These are phyloP conservation scores for Oxytropis ochrocephala DNA, from an alignment of 306 rosid species.

Conservation along the genomic window DNA sequence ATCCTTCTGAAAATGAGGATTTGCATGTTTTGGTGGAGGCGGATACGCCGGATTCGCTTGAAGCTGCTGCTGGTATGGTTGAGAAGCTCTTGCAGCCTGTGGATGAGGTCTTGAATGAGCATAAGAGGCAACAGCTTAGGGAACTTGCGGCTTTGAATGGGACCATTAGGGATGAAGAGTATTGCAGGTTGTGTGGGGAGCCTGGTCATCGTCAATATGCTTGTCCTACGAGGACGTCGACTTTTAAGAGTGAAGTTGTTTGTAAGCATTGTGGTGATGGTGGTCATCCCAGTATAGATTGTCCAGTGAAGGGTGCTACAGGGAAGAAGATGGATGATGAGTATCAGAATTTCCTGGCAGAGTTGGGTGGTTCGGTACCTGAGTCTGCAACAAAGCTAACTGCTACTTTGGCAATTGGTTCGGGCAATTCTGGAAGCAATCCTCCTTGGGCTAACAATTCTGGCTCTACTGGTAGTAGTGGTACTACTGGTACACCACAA, in stretches of 20 bases:
- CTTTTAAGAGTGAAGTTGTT: slow-evolving; percentile 85
- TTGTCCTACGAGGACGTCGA: slow-evolving; percentile 77
- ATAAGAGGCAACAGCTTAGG: slow-evolving; percentile 95
- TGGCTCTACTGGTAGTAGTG: slow-evolving; percentile 20
- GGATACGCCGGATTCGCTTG: slow-evolving; percentile 75
- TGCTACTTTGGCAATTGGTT: slow-evolving; percentile 48
- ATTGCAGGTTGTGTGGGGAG: slow-evolving; percentile 89
- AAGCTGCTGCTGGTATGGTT: slow-evolving; percentile 98
- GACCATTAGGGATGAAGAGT: slow-evolving; percentile 96
- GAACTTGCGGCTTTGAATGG: slow-evolving; percentile 96
- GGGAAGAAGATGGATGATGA: slow-evolving; percentile 72
- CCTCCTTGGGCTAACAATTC: slow-evolving; percentile 90
- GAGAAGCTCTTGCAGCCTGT: slow-evolving; percentile 98
- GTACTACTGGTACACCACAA: slow-evolving; percentile 22
- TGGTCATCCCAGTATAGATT: slow-evolving; percentile 95
- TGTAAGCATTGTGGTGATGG: slow-evolving; percentile 99
- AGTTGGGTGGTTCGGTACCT: slow-evolving; percentile 68
- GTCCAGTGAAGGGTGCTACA: slow-evolving; percentile 86
- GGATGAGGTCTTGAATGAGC: slow-evolving; percentile 96
- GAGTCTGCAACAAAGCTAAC: slow-evolving; percentile 48
- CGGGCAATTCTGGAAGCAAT: slow-evolving; percentile 70
- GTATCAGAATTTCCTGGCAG: slow-evolving; percentile 95
- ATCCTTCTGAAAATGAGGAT: slow-evolving; percentile 91
- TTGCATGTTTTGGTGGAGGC: slow-evolving; percentile 98
- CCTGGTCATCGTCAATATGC: slow-evolving; percentile 98